Base-by-base conservation (phyloP, 2,329 filamentous ascomycete genomes). In the Trichoderma aggressivum region DNA sequence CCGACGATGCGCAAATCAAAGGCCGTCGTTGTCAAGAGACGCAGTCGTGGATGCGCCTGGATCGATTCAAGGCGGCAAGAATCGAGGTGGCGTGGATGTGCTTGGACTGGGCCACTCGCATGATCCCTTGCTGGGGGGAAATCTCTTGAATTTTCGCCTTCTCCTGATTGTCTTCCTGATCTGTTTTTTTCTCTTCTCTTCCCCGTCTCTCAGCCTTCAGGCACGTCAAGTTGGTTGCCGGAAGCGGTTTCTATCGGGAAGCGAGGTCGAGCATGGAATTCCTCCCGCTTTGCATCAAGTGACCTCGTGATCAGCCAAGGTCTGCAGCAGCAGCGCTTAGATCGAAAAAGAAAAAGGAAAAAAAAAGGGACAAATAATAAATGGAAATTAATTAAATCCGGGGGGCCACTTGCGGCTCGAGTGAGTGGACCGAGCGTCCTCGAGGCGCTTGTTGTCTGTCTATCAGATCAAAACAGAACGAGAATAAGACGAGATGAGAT, bases 1-100 rank as follows among this genome's bases (percentile, higher is more conserved):
- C n/a, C 11, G 26, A 28, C n/a, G 36, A 61, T 16, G 36, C 59
- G 59, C 36, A 60, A 62, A 43, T 43, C 39, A 39, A 39, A 39
- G 7, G 39, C 39, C 18, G 12, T 69, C 53, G 68, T 28, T 53
- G 61, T 72, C 62, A 68, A 24, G 66, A 67, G 30, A 68, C 36
- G 47, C 58, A 53, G 61, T 72, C 70, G 70, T 66, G 32, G 66
- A 70, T 70, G 65, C 65, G 64, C 70, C 70, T 68, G 30, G 70
- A 62, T 66, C 43, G 60, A 34, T 66, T 58, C 28, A 67, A 64
- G 70, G 67, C 63, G 14, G 58, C 59, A 70, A 62, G 55, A 70
- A 39, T 43, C 36, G 61, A 47, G 39, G 24, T 55, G 43, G 62
- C 39, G 53, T 32, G 18, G 28, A 5, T 59, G 56, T 32, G 56